These are phyloP conservation scores for Naganishia liquefaciens DNA, from an alignment of 1,284 basidiomycete species.

Conservation along the genomic window DNA sequence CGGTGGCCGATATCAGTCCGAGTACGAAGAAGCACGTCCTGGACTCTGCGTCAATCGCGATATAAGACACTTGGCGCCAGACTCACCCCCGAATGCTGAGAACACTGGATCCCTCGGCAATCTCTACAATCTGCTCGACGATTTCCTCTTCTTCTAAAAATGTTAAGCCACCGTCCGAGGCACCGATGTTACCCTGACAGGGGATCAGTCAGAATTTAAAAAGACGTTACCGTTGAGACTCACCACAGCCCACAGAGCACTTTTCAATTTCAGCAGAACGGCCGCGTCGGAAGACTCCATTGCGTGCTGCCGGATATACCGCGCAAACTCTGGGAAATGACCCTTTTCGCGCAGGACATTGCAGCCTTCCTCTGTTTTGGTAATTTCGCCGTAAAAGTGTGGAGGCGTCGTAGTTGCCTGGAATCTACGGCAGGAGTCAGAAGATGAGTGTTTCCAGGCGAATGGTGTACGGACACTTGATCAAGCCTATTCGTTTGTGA, in stretches of 20 bases:
- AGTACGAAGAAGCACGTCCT: constrained; percentile 97
- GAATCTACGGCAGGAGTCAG: neutral
- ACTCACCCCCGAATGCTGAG: constrained; percentile 89
- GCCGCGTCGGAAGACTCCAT: constrained; percentile 79
- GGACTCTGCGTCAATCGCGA: neutral
- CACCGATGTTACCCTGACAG: constrained; percentile 84
- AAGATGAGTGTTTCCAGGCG: neutral
- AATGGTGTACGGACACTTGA: constrained; percentile 2
- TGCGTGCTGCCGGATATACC: constrained; percentile 84
- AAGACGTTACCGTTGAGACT: constrained; percentile 46
- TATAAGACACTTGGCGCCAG: neutral
- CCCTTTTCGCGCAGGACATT: constrained; percentile 84
- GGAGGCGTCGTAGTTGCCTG: constrained; percentile 59
- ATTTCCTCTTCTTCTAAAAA: constrained; percentile 95
- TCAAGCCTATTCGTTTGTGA: constrained; percentile 2
- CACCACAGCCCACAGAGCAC: constrained; percentile 94
- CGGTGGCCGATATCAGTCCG: constrained; percentile 74
- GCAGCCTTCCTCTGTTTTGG: constrained; percentile 92
- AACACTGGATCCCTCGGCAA: constrained; percentile 83
- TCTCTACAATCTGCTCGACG: constrained; percentile 83
- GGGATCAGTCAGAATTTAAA: neutral
- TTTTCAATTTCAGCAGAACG: constrained; percentile 85
- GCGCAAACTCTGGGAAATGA: constrained; percentile 86
- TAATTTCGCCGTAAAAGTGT: constrained; percentile 97
- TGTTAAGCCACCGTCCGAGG: constrained; percentile 83